These are phyloP conservation scores for Penicillium manginii DNA, from an alignment of 495 filamentous ascomycete species.

Conservation along the genomic window DNA sequence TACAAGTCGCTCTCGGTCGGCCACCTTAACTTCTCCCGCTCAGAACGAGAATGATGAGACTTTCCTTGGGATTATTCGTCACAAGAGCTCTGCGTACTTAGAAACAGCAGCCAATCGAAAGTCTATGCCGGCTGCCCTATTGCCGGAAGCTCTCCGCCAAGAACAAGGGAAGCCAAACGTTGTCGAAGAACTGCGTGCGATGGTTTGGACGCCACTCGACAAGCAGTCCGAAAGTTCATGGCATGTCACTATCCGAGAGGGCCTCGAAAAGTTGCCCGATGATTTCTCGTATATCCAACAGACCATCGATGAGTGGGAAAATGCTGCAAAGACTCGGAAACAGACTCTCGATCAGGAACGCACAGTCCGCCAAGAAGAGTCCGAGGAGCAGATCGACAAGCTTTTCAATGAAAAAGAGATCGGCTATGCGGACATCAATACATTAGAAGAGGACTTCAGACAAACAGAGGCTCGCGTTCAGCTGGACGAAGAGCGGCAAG, in stretches of 20 bases:
- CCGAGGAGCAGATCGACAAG: conserved; percentile 55
- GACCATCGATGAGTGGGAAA: conserved; percentile 52
- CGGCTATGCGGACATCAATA: conserved; percentile 63
- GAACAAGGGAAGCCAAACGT: conserved; percentile 25
- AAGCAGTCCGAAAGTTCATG: conserved; percentile 41
- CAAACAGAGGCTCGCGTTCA: conserved; percentile 56
- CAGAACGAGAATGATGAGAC: conserved; percentile 43
- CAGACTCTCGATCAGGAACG: conserved; percentile 52
- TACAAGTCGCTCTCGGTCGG: conserved; percentile 19
- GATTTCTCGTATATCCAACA: conserved; percentile 56
- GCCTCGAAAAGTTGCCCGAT: conserved; percentile 40
- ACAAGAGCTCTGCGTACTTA: conserved; percentile 47
- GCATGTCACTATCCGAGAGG: conserved; percentile 39
- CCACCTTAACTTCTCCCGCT: conserved; percentile 18
- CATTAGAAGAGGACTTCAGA: conserved; percentile 63
- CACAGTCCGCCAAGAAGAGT: conserved; percentile 55
- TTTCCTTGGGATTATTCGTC: conserved; percentile 51
- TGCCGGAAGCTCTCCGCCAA: conserved; percentile 38
- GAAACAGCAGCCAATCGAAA: conserved; percentile 20
- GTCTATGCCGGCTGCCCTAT: conserved; percentile 29
- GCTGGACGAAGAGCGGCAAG: conserved; percentile 57
- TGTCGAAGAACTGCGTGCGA: conserved; percentile 40
- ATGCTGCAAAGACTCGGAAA: conserved; percentile 42
- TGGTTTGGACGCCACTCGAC: conserved; percentile 39
- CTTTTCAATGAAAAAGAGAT: conserved; percentile 64